A percentile compares a stretch with the other conserved stretches of the same genome.
phyloP scores from a whole-genome alignment of 2,329 filamentous ascomycete species.

The Amesomyces nigricolor region DNA sequence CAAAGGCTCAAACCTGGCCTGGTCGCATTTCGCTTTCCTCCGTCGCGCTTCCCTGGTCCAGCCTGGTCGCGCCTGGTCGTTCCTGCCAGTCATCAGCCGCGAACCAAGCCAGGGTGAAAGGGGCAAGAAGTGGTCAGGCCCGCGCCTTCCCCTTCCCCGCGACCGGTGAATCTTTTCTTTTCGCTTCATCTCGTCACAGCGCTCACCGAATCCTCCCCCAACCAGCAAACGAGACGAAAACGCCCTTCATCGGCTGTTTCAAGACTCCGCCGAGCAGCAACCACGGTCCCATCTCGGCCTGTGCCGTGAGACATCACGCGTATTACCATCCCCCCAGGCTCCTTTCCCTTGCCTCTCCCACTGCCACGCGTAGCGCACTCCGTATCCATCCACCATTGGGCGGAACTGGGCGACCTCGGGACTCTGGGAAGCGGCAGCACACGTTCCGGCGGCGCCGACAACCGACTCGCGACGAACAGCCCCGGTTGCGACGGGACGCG shows the following conservation, averaged over 20 bases:
- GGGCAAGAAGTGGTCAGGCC: conserved; percentile 20
- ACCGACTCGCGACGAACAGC: not conserved
- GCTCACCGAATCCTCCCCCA: conserved; percentile 26
- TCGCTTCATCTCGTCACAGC: conserved; percentile 24
- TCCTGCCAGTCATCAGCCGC: conserved; percentile 17
- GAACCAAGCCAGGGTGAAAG: conserved; percentile 4
- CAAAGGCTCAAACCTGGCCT: not conserved
- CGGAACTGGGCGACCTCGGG: conserved; percentile 1
- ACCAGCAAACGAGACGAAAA: conserved; percentile 21
- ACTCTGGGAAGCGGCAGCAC: conserved; percentile 6
- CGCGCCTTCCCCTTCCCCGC: conserved; percentile 23
- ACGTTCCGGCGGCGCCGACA: conserved; percentile 7
- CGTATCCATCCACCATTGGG: not conserved
- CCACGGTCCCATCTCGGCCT: conserved; percentile 16
- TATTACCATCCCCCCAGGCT: conserved; percentile 2
- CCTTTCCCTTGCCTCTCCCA: not conserved
- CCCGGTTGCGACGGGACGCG: not conserved
- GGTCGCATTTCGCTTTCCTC: conserved; percentile 17
- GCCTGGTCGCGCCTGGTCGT: conserved; percentile 7
- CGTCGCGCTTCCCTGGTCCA: conserved; percentile 12
- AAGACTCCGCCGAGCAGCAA: conserved; percentile 22
- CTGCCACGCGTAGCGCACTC: not conserved
- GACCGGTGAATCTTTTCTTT: conserved; percentile 27
- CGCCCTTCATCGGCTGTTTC: conserved; percentile 21
- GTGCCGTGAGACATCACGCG: conserved; percentile 24